Base-by-base conservation (phyloP, 768 basidiomycete species). In the Kwoniella shandongensis region DNA sequence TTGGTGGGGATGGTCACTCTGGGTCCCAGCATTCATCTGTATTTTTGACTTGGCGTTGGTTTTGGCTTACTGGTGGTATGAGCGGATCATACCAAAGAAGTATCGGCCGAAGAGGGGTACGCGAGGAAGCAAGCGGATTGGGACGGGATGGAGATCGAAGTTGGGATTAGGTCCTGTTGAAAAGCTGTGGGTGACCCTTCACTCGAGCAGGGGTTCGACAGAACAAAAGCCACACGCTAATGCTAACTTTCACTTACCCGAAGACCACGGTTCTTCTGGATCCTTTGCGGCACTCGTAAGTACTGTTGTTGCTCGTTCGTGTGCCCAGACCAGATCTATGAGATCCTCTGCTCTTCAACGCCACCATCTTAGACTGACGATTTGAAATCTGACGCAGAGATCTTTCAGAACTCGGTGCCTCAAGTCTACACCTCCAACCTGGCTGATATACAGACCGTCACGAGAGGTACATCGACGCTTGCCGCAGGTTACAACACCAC, bases 401-500 rank as follows among this genome's bases (percentile, higher is more conserved):
- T 73, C 5, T 63, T 73, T 44, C 74, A 76, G 54, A 67, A 62
- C 13, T 63, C 70, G 11, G 61, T 55, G 1, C 57, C 70, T 11
- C 46, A 46, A 1, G 69, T 69, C 27, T 76, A 72, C 51, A 69
- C 56, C 17, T 59, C 62, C n/a, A 76, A 76, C 53, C 62, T 76
- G 10, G 70, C 74, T 12, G 74, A 76, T 32, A 68, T 73, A 48
- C 66, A 73, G 53, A 61, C 65, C 3, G 44, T 52, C 4, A 73
- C 72, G 1, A 39, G 70, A 26, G 70, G 67, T 13, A 68, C 71
- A 1, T 66, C 66, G 4, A 62, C 49, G 12, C 62, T 72, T 5
- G 70, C 70, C 3, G 74, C 74, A 30, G 74, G 74, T 0, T 76
- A 76, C 61, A 76, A 73, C 47, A 59, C 63, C 18, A 61, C 69